Conservation (phyloP, 805 yeast species). For the Metschnikowia koreensis region DNA sequence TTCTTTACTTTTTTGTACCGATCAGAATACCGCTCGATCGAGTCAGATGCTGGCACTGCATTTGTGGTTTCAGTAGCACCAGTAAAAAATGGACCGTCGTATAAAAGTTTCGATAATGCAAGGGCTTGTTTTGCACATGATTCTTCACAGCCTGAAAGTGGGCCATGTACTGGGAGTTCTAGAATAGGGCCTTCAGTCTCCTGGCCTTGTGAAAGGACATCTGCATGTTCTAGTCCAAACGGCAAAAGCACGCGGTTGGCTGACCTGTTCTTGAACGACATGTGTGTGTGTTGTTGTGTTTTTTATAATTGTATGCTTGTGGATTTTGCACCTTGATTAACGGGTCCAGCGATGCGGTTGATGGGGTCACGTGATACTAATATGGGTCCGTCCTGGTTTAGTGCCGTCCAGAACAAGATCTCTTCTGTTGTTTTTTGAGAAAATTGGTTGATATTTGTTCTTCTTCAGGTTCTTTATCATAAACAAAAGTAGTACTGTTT, state of each 20-base stretch:
- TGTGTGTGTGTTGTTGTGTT: conserved; percentile 17
- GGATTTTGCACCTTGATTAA: no score
- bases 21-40: conserved; percentile 80
- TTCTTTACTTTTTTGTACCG: conserved; percentile 67
- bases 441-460: no score
- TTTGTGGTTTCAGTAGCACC: conserved; percentile 44
- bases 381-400: no score
- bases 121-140: conserved; percentile 53
- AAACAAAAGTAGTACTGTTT: no score
- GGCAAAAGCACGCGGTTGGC: conserved; percentile 53
- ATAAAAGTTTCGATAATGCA: conserved; percentile 51
- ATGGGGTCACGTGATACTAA: not conserved
- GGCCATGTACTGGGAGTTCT: conserved; percentile 65
- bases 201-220: conserved; percentile 41
- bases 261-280: conserved; percentile 57
- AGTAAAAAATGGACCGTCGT: conserved; percentile 66
- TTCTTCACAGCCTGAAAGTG: conserved; percentile 50
- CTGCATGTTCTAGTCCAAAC: conserved; percentile 71
- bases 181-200: conserved; percentile 42
- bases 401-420: no score
- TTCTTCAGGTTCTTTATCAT: no score
- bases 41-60: conserved; percentile 46
- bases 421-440: no score
- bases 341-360: not conserved
- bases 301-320: no score